Conservation (phyloP, 768 basidiomycete genomes). For the Lentinula raphanica region DNA sequence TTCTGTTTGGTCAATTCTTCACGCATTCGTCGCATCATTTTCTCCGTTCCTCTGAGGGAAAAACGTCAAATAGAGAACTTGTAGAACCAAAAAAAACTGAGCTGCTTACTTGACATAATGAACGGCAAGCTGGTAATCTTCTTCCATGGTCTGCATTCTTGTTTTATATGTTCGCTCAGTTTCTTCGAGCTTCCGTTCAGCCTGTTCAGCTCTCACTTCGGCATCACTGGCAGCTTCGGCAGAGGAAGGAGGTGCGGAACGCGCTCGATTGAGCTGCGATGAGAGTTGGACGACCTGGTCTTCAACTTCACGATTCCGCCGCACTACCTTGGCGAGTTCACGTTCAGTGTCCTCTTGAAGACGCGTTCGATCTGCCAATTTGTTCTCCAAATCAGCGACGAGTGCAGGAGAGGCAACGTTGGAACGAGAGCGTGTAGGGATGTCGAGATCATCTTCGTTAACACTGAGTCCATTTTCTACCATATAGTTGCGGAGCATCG, state of each 20-base stretch:
- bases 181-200: slow-evolving; percentile 76
- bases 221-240: slow-evolving; percentile 30
- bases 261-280: slow-evolving; percentile 60
- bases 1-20: slow-evolving; percentile 94
- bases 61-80: slow-evolving; percentile 14
- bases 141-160: slow-evolving; percentile 84
- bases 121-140: slow-evolving; percentile 94
- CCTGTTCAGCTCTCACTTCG: slow-evolving; percentile 50
- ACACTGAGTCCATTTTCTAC: slow-evolving; percentile 81
- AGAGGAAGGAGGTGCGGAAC: slow-evolving; percentile 53
- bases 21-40: slow-evolving; percentile 95
- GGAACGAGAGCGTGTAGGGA: slow-evolving; percentile 32
- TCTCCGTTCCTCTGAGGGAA: slow-evolving; percentile 80
- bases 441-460: slow-evolving; percentile 60
- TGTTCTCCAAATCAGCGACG: slow-evolving; percentile 70
- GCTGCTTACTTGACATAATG: slow-evolving; percentile 84
- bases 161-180: slow-evolving; percentile 73
- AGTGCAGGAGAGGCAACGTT: slow-evolving; percentile 35
- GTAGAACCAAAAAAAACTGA: slow-evolving; percentile 1
- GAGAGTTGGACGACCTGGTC: slow-evolving; percentile 60
- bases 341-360: slow-evolving; percentile 72
- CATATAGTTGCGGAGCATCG: slow-evolving; percentile 79
- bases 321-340: slow-evolving; percentile 61
- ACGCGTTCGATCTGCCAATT: slow-evolving; percentile 67
- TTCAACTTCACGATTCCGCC: slow-evolving; percentile 72